Evolutionary conservation across 2,329 filamentous ascomycete species (phyloP).

Genomic region (Aspergillus amoenus): DNA sequence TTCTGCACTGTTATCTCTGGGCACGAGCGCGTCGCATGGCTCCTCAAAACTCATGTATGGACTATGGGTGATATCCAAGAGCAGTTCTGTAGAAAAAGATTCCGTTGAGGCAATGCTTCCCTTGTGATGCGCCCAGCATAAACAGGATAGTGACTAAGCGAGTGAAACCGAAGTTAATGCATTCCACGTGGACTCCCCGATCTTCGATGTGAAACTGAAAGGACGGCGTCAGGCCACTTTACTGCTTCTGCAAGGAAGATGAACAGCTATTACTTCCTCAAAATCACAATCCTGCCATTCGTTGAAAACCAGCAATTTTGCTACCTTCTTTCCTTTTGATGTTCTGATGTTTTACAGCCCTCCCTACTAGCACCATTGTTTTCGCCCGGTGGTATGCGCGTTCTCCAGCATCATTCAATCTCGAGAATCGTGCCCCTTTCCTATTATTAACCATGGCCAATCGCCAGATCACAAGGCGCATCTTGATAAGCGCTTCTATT

Average conservation of each 20-base stretch:
- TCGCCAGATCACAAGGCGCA: constrained; percentile 34
- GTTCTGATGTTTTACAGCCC: background rate
- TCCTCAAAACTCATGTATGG: too few relatives aligned
- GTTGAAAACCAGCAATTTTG: background rate
- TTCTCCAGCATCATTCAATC: background rate
- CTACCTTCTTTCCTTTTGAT: background rate
- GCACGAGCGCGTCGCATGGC: too few relatives aligned
- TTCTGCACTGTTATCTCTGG: too few relatives aligned
- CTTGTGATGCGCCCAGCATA: background rate
- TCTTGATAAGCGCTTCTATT: constrained; percentile 34
- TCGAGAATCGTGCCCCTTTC: background rate
- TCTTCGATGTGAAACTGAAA: background rate
- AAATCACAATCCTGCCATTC: background rate
- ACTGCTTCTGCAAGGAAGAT: constrained; percentile 1
- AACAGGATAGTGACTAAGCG: constrained; percentile 9
- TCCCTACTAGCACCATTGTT: background rate
- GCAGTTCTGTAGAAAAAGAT: too few relatives aligned
- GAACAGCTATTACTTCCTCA: constrained; percentile 1
- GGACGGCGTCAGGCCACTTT: constrained; percentile 1
- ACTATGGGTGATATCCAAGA: too few relatives aligned
- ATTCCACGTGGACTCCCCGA: background rate
- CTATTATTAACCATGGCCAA: constrained; percentile 29
- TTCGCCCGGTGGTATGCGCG: background rate
- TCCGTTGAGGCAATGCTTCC: background rate
- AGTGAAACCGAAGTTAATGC: background rate